A percentile compares a stretch with the other conserved stretches of the same genome.
Evolutionary conservation across 768 basidiomycete species (phyloP).

Genomic region (Lanmaoa rubissima): DNA sequence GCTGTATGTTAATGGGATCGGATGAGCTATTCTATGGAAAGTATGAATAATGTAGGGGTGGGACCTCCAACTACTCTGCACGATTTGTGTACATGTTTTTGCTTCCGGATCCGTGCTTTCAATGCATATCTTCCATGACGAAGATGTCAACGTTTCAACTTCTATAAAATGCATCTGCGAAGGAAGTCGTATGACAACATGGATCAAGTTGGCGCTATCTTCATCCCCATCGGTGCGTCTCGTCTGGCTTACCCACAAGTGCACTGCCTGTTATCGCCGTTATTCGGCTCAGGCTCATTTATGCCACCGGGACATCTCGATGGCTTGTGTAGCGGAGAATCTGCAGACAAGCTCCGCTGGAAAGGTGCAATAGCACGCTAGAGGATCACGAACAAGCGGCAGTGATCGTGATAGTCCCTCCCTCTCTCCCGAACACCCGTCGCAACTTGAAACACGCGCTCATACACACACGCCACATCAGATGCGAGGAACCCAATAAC

Average conservation of each 20-base stretch:
- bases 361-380: too few species aligned
- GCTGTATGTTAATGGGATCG: constrained; percentile 23
- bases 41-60: constrained; percentile 28
- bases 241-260: background rate
- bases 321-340: background rate
- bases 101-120: constrained; percentile 15
- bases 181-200: too few species aligned
- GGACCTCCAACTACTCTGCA: constrained; percentile 21
- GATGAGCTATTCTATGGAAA: constrained; percentile 28
- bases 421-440: too few species aligned
- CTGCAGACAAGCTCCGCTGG: background rate
- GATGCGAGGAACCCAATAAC: too few species aligned
- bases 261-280: background rate
- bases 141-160: too few species aligned
- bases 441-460: too few species aligned
- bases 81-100: constrained; percentile 27
- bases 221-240: background rate
- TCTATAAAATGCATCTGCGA: too few species aligned
- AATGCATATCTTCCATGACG: constrained; percentile 5
- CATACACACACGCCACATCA: too few species aligned
- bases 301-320: background rate
- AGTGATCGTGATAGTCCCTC: too few species aligned
- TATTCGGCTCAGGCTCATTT: too few species aligned
- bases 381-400: too few species aligned
- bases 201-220: too few species aligned